Evolutionary conservation across 2,329 filamentous ascomycete species (phyloP), one percentile per base, ranked within the genome.

Genomic region (Fusarium compactum): DNA sequence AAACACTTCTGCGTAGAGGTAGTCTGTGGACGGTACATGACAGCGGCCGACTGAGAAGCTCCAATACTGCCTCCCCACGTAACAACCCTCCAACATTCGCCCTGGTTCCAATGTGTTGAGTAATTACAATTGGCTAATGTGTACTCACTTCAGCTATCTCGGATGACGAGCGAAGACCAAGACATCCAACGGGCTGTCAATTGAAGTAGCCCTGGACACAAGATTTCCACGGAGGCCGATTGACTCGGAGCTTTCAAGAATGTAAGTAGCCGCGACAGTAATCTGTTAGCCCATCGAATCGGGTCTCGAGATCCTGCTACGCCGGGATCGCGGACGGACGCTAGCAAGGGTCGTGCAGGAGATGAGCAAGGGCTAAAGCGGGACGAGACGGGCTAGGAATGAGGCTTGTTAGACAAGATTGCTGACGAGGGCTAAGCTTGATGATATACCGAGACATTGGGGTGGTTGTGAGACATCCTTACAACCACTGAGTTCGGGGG

Each of bases 291-390:
- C 47, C 30, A 34, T 34, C 47, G 16, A 40, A 52, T 52, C 22
- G 12, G 6, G 11, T 25, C 16, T 27, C 3, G 12, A 32, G 10
- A 25, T n/a, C 3, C 18, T 41, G 18, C 18, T 32, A 27, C 48
- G 11, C 32, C 48, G 16, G 24, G 8, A 20, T 14, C 18, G 14
- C 15, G 14, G 24, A 16, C 14, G 34, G 34, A 20, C 18, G 14
- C 18, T 27, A 52, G 32, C 32, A 52, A 12, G 18, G 48, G 8
- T 20, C 3, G 16, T 20, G 24, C 48, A 41, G 34, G 3, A 40
- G 48, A 52, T 41, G 32, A 20, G 9, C 48, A 52, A 27, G 24
- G 32, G 22, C 48, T 41, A 27, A 52, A 52, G 24, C 18, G 48
- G 20, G 48, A 25, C 32, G 32, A 32, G 29, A 24, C 24, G 18